phyloP scores from a whole-genome alignment of 805 yeast genomes.

The Wickerhamomyces silvicola region DNA sequence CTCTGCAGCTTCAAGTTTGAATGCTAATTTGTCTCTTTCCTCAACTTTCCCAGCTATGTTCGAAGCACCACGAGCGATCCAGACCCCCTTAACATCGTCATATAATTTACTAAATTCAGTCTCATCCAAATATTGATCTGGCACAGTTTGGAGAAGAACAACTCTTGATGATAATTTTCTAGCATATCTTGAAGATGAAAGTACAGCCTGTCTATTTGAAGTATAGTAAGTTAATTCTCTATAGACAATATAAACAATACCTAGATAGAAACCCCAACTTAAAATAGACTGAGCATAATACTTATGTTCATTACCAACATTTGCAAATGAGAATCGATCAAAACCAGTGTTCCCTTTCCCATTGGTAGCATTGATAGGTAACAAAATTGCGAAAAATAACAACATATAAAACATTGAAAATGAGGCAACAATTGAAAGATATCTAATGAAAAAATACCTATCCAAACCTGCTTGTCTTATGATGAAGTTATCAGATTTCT shows the following conservation, averaged over 20 bases:
- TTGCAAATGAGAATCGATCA: constrained; percentile 72
- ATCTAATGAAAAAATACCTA: constrained; percentile 86
- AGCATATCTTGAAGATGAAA: constrained; percentile 79
- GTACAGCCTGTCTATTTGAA: constrained; percentile 67
- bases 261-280: constrained; percentile 73
- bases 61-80: constrained; percentile 64
- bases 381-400: constrained; percentile 55
- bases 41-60: constrained; percentile 49
- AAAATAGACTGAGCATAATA: constrained; percentile 84
- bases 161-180: constrained; percentile 70
- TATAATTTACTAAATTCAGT: constrained; percentile 67
- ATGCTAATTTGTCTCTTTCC: constrained; percentile 54
- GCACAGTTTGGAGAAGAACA: constrained; percentile 78
- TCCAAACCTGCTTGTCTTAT: constrained; percentile 90
- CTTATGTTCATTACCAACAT: constrained; percentile 51
- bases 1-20: constrained; percentile 61
- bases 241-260: constrained; percentile 64
- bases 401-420: constrained; percentile 50
- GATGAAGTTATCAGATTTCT: constrained; percentile 66
- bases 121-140: constrained; percentile 66
- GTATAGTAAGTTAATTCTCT: constrained; percentile 77
- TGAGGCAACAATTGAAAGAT: constrained; percentile 49
- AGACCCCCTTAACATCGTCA: constrained; percentile 75
- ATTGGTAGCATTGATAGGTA: constrained; percentile 77
- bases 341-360: constrained; percentile 62